Conservation (phyloP, 1,284 basidiomycete species). For the Filobasidium uniguttulatum region DNA sequence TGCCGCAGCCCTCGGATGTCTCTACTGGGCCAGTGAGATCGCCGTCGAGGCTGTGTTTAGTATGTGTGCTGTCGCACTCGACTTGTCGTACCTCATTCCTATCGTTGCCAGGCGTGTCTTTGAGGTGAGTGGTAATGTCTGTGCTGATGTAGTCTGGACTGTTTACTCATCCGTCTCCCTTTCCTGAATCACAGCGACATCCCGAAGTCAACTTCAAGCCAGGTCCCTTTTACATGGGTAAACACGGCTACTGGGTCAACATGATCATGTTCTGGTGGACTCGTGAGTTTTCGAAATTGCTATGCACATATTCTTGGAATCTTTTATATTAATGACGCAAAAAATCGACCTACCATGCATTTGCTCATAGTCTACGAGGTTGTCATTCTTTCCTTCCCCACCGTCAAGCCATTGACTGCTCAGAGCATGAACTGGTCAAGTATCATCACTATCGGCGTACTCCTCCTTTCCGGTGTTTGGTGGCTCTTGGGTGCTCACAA, state of each 20-base stretch:
- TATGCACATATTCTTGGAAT: too few species aligned
- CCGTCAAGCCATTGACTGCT: slow-evolving; percentile 15
- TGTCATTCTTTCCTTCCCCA: slow-evolving; percentile 24
- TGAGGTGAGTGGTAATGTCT: slow-evolving; percentile 14
- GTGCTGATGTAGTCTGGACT: neutral
- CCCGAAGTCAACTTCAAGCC: slow-evolving; percentile 29
- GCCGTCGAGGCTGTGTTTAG: slow-evolving; percentile 69
- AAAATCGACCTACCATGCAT: neutral
- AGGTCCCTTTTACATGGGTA: slow-evolving; percentile 30
- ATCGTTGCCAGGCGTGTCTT: slow-evolving; percentile 26
- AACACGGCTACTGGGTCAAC: slow-evolving; percentile 22
- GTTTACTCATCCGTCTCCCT: neutral
- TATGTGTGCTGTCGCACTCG: slow-evolving; percentile 27
- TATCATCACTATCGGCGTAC: slow-evolving; percentile 35
- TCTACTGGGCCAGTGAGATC: slow-evolving; percentile 61
- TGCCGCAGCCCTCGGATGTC: slow-evolving; percentile 43
- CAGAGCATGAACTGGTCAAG: slow-evolving; percentile 14
- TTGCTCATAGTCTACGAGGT: slow-evolving; percentile 21
- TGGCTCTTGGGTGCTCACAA: slow-evolving; percentile 36
- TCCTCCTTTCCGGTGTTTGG: slow-evolving; percentile 37
- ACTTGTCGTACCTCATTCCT: slow-evolving; percentile 28
- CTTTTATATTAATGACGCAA: too few species aligned
- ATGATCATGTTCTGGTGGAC: slow-evolving; percentile 24
- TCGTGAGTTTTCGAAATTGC: slow-evolving; percentile 7
- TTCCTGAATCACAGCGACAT: slow-evolving; percentile 15